A percentile compares a stretch with the other conserved stretches of the same genome.
Conservation (phyloP, 2,329 filamentous ascomycete species). For the Aureobasidium subglaciale region DNA sequence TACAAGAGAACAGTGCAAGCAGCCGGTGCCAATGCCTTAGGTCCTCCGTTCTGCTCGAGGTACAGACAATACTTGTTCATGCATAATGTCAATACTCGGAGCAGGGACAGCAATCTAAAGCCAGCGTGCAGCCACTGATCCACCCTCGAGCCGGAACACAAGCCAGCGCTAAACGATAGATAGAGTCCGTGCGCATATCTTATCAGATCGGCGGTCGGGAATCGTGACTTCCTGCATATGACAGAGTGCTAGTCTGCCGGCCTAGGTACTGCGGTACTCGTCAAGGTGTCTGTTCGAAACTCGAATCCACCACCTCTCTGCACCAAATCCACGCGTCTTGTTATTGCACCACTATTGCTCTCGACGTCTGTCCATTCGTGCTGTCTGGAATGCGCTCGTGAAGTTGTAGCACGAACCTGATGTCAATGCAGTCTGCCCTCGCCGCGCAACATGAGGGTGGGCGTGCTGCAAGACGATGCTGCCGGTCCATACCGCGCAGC, state of each 20-base stretch:
- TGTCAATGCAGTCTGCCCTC: slow-evolving; percentile 12
- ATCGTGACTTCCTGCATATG: slow-evolving; percentile 3
- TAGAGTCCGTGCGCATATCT: not conserved
- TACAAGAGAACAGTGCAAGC: not conserved
- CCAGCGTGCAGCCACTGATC: no score
- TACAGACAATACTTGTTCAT: not conserved
- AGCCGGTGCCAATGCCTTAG: not conserved
- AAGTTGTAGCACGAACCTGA: not conserved
- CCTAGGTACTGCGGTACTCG: no score
- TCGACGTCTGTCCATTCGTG: not conserved
- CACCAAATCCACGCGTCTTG: not conserved
- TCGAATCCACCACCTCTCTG: not conserved
- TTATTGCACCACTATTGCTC: not conserved
- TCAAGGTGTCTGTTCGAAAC: not conserved
- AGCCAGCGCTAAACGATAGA: not conserved
- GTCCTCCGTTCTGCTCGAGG: not conserved
- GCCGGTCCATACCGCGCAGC: slow-evolving; percentile 21
- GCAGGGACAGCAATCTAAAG: not conserved
- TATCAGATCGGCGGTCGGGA: not conserved
- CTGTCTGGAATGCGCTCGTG: not conserved
- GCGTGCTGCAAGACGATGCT: slow-evolving; percentile 20
- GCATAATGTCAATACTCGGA: not conserved
- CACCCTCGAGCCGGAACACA: not conserved
- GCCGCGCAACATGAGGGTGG: slow-evolving; percentile 17
- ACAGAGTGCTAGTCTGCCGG: not conserved